phyloP scores from a whole-genome alignment of 73 alveolate species.

The Paramecium caudatum region DNA sequence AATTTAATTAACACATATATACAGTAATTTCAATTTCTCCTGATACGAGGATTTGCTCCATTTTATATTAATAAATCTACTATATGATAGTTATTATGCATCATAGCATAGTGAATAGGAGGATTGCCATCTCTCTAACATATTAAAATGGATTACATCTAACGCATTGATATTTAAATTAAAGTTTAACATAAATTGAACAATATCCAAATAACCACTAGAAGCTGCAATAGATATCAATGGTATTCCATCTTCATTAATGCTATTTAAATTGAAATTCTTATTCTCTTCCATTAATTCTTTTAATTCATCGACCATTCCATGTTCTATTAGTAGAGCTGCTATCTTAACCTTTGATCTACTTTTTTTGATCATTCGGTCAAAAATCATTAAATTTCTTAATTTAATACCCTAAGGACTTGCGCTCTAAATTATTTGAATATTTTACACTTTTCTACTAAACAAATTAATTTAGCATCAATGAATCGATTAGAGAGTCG shows the following conservation, averaged over 20 bases:
- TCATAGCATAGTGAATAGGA: conserved; percentile 2
- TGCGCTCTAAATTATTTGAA: background rate
- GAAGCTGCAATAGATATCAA: background rate
- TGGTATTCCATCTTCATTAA: background rate
- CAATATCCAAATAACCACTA: background rate
- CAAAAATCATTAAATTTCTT: background rate
- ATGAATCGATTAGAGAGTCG: background rate
- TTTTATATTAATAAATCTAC: background rate
- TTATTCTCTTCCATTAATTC: background rate
- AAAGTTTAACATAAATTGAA: no score
- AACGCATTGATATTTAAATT: background rate
- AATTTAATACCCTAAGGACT: background rate
- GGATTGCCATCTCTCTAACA: background rate
- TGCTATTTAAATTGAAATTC: background rate
- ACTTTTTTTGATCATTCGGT: background rate
- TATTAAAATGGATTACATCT: background rate
- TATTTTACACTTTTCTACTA: background rate
- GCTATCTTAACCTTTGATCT: background rate
- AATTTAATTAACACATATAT: background rate
- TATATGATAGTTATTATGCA: background rate
- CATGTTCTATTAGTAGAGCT: background rate
- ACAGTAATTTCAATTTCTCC: background rate
- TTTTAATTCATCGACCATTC: background rate
- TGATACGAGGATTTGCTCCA: background rate
- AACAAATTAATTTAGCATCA: no score